Conservation (phyloP, 371 early-diverging fungal genomes). For the Caulochytrium protostelioides region DNA sequence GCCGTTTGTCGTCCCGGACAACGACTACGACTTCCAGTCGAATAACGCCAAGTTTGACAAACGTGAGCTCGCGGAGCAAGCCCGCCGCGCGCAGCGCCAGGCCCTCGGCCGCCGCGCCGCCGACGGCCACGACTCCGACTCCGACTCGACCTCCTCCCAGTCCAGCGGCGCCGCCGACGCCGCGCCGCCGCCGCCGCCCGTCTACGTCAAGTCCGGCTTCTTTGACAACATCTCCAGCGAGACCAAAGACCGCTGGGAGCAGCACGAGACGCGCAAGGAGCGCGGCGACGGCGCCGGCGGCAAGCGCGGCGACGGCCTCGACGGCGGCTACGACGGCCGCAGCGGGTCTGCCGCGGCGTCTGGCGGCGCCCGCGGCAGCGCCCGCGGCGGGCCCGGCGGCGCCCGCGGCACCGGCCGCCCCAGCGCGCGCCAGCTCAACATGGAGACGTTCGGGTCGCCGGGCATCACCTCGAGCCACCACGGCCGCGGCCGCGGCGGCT, state of each 20-base stretch:
- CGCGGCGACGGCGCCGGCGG: too few relatives aligned
- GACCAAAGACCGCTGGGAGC: conserved; percentile 77
- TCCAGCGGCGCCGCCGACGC: background rate
- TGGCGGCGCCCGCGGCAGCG: too few relatives aligned
- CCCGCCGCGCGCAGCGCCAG: background rate
- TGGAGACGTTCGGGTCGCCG: too few relatives aligned
- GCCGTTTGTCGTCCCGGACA: conserved; percentile 45
- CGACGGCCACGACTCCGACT: background rate
- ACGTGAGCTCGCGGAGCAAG: conserved; percentile 45
- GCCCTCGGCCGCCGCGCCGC: background rate
- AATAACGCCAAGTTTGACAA: conserved; percentile 83
- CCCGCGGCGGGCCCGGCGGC: too few relatives aligned
- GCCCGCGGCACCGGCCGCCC: too few relatives aligned
- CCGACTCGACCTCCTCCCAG: background rate
- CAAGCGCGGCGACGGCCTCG: too few relatives aligned
- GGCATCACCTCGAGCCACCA: too few relatives aligned
- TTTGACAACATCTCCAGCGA: conserved; percentile 96
- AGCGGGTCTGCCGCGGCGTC: too few relatives aligned
- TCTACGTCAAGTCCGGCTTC: conserved; percentile 67
- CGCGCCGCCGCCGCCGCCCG: conserved; percentile 11
- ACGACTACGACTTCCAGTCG: conserved; percentile 84
- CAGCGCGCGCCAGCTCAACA: too few relatives aligned
- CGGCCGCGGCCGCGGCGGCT: too few relatives aligned
- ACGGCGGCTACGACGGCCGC: too few relatives aligned
- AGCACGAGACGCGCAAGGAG: too few relatives aligned